Conservation (phyloP, 345 rosid species). For the Ceriops decandra region DNA sequence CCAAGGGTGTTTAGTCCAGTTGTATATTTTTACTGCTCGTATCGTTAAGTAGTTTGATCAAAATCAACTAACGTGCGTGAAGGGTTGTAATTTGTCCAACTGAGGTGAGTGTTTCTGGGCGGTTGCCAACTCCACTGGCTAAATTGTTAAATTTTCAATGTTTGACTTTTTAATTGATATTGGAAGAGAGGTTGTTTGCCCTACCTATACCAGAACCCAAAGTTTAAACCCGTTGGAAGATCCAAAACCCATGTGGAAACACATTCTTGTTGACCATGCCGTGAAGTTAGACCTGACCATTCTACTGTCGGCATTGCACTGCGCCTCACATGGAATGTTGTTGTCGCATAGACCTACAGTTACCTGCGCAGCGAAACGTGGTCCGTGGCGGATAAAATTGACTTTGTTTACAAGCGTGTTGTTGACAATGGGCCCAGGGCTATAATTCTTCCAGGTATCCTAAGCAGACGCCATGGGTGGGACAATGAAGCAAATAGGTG, state of each 20-base stretch:
- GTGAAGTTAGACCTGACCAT: background rate
- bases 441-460: background rate
- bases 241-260: background rate
- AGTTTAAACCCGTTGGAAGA: background rate
- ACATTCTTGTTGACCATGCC: background rate
- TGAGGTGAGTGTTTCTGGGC: background rate
- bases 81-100: background rate
- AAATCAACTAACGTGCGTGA: constrained; percentile 1
- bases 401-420: background rate
- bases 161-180: background rate
- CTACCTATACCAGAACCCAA: background rate
- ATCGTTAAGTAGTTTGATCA: background rate
- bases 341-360: no score
- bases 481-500: no score
- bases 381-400: constrained; percentile 16
- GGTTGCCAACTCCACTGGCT: constrained; percentile 24
- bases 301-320: no score
- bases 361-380: constrained; percentile 9
- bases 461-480: no score
- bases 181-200: background rate
- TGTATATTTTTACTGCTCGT: background rate
- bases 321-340: no score
- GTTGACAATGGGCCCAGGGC: background rate
- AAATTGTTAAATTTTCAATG: background rate
- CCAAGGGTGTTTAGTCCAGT: background rate